phyloP scores from a whole-genome alignment of 805 yeast species.

The Candida silvatica region DNA sequence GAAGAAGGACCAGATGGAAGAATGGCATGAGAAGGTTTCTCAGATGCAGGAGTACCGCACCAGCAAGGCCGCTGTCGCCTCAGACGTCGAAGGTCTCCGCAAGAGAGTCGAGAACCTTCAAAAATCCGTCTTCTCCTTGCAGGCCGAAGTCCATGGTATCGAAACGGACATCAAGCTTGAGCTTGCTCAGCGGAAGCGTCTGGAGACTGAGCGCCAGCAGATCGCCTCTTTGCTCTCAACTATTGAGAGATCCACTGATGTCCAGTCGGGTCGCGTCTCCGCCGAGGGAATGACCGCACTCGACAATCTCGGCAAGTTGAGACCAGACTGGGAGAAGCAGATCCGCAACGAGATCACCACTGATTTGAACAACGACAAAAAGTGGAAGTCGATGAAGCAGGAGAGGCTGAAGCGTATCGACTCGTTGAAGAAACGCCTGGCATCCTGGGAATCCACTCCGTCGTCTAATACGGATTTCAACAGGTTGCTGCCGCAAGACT shows the following conservation, averaged over 20 bases:
- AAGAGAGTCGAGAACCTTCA: slow-evolving; percentile 19
- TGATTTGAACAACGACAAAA: slow-evolving; percentile 24
- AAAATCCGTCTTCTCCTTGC: slow-evolving; percentile 18
- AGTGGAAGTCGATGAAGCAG: slow-evolving; percentile 30
- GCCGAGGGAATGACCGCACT: slow-evolving; percentile 20
- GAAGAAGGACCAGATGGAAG: slow-evolving; percentile 25
- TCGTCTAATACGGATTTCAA: slow-evolving; percentile 14
- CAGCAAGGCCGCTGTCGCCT: slow-evolving; percentile 8
- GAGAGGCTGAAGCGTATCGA: slow-evolving; percentile 27
- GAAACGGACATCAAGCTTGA: slow-evolving; percentile 26
- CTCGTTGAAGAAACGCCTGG: slow-evolving; percentile 12
- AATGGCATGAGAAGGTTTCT: slow-evolving; percentile 25
- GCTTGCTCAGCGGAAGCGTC: slow-evolving; percentile 16
- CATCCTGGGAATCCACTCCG: not conserved
- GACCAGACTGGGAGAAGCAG: slow-evolving; percentile 24
- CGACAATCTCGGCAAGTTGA: slow-evolving; percentile 14
- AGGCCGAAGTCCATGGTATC: slow-evolving; percentile 20
- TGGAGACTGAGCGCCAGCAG: slow-evolving; percentile 18
- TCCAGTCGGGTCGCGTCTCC: slow-evolving; percentile 20
- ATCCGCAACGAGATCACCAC: slow-evolving; percentile 20
- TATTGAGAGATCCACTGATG: slow-evolving; percentile 15
- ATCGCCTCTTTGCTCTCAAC: slow-evolving; percentile 16
- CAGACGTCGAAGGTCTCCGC: slow-evolving; percentile 10
- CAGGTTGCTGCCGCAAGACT: slow-evolving; percentile 20
- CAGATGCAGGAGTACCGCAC: slow-evolving; percentile 13